These are phyloP conservation scores for Boeremia exigua DNA, from an alignment of 2,329 filamentous ascomycete species.

Conservation along the genomic window DNA sequence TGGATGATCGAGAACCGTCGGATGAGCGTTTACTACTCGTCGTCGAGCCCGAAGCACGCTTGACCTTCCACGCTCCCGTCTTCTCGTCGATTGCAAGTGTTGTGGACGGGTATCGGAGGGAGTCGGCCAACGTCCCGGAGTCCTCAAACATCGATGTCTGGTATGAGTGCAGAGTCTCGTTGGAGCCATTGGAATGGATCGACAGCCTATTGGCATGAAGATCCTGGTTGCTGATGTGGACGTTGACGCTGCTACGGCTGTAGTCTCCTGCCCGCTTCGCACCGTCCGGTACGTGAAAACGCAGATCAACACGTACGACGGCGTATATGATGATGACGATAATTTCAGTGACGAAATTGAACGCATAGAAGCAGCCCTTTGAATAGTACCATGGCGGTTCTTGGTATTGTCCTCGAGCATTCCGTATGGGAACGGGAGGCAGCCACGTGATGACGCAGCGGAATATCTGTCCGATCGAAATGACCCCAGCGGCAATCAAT, in stretches of 20 bases:
- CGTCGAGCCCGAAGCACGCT: conserved; percentile 31
- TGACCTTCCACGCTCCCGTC: conserved; percentile 43
- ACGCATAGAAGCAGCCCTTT: conserved; percentile 77
- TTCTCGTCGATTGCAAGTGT: conserved; percentile 41
- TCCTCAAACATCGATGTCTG: conserved; percentile 41
- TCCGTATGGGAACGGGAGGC: conserved; percentile 53
- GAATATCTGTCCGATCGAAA: conserved; percentile 75
- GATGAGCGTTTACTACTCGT: conserved; percentile 17
- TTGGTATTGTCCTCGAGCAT: conserved; percentile 49
- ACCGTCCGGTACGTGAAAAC: conserved; percentile 78
- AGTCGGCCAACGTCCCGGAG: conserved; percentile 41
- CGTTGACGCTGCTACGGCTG: conserved; percentile 29
- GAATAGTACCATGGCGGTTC: conserved; percentile 69
- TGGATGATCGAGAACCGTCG: conserved; percentile 20
- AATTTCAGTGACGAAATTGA: conserved; percentile 79
- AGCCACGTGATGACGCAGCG: conserved; percentile 67
- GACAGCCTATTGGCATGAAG: conserved; percentile 21
- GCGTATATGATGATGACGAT: conserved; percentile 72
- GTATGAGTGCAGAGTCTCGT: conserved; percentile 39
- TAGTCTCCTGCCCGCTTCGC: conserved; percentile 56
- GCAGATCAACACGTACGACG: conserved; percentile 71
- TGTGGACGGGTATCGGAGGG: conserved; percentile 39
- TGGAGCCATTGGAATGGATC: conserved; percentile 28
- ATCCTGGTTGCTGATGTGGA: conserved; percentile 32
- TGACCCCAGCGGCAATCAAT: conserved; percentile 59